Evolutionary conservation across 768 basidiomycete species (phyloP).

Genomic region (Kwoniella newhampshirensis): DNA sequence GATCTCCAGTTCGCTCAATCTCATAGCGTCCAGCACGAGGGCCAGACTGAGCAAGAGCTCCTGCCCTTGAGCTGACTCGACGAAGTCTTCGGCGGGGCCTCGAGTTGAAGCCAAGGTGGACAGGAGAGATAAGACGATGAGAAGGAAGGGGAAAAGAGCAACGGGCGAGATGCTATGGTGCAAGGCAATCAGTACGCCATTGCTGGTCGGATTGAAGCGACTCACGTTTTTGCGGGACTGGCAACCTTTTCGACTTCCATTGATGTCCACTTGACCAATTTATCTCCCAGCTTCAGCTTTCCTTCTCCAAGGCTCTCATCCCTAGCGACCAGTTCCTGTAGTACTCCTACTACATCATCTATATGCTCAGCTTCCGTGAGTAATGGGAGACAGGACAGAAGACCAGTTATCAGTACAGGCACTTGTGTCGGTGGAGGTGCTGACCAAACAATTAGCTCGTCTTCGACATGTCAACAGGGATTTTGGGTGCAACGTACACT

Average conservation of each 20-base stretch:
- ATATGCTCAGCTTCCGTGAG: conserved; percentile 32
- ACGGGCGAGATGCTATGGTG: conserved; percentile 27
- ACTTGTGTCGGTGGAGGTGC: conserved; percentile 39
- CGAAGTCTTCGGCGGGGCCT: conserved; percentile 20
- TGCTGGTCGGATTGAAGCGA: not conserved
- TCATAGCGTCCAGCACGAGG: conserved; percentile 41
- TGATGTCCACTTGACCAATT: conserved; percentile 73
- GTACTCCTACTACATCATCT: conserved; percentile 36
- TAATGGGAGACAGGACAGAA: conserved; percentile 28
- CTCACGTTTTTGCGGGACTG: conserved; percentile 64
- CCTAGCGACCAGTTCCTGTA: conserved; percentile 32
- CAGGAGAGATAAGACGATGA: conserved; percentile 29
- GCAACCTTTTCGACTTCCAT: conserved; percentile 65
- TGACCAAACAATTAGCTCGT: no score
- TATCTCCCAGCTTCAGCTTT: conserved; percentile 62
- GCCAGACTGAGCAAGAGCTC: conserved; percentile 41
- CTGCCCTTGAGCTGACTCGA: conserved; percentile 25
- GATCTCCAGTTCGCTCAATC: conserved; percentile 21
- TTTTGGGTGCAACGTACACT: conserved; percentile 27
- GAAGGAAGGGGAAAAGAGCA: conserved; percentile 35
- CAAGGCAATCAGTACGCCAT: not conserved
- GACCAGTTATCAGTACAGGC: conserved; percentile 24
- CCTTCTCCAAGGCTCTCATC: conserved; percentile 52
- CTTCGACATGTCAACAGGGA: no score
- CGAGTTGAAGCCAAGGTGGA: conserved; percentile 27